Percentiles rank a stretch among this genome's conserved stretches.
phyloP scores from a whole-genome alignment of 805 yeast genomes.

The Zygosaccharomyces siamensis region DNA sequence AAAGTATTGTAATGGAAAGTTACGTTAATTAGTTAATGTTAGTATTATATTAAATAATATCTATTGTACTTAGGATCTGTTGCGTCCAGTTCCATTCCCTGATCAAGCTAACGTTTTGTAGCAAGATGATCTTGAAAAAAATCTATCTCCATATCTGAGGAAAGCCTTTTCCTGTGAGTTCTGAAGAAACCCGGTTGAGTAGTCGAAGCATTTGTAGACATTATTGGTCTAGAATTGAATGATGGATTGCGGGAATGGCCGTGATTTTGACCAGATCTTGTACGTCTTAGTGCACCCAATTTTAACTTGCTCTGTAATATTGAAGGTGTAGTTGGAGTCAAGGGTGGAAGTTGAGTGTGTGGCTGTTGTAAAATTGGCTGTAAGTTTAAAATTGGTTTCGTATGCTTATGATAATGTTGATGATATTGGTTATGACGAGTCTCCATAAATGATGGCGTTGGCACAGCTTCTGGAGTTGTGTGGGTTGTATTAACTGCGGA shows the following conservation, averaged over 20 bases:
- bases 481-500: slow-evolving; percentile 5
- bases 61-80: neutral
- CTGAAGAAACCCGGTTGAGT: slow-evolving; percentile 8
- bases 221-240: neutral
- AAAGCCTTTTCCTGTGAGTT: slow-evolving; percentile 26
- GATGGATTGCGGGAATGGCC: slow-evolving; percentile 6
- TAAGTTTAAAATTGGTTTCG: slow-evolving; percentile 1
- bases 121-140: slow-evolving; percentile 22
- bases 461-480: slow-evolving; percentile 17
- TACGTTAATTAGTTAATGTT: no score
- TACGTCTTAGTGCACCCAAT: slow-evolving; percentile 8
- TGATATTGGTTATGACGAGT: slow-evolving; percentile 8
- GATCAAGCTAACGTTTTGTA: slow-evolving; percentile 12
- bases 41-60: neutral
- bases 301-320: slow-evolving; percentile 7
- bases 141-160: slow-evolving; percentile 26
- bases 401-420: slow-evolving; percentile 8
- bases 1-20: no score
- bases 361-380: neutral
- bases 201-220: slow-evolving; percentile 1
- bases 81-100: neutral
- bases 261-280: slow-evolving; percentile 6
- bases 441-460: slow-evolving; percentile 11
- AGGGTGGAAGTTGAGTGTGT: slow-evolving; percentile 12
- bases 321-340: slow-evolving; percentile 25